Evolutionary conservation across 495 filamentous ascomycete species (phyloP), one percentile per base, ranked within the genome.

Genomic region (Lasiosphaeria ovina): DNA sequence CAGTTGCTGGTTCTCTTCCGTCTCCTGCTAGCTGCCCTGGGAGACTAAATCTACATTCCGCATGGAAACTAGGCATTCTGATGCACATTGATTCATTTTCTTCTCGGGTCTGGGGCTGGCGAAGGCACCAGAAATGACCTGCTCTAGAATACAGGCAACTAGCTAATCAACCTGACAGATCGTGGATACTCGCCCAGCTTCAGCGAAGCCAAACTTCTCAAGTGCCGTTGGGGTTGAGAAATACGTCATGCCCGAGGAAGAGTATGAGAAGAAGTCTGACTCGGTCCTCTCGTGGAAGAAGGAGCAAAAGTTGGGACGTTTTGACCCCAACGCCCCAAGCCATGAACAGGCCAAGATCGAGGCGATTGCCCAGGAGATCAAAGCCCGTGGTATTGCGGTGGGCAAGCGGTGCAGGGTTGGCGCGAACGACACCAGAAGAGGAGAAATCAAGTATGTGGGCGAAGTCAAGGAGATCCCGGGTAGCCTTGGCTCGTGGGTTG

Each of bases 241-340:
- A 72, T 97, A 91, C 69, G 83, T 85, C 59, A 85, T 98, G 74
- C 90, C 92, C 17, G 75, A 81, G 35, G 83, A 87, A 17, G 86
- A 90, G 58, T 98, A 98, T 77, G 89, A 90, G 67, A 83, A 84
- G 57, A 90, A 90, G 58, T 76, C 85, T 33, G 89, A 96, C 75
- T 92, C 88, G 32, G 94, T 98, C 14, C 81, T 96, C 45, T 89
- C 92, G 9, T 97, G 91, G 90, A 98, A 98, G 78, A 90, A 89
- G 74, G 81, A 85, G 24, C 86, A 96, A 66, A 91, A 96, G 66
- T 82, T 98, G 31, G 94, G 94, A 42, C 92, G 94, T 35, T 98
- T 98, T 75, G 92, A 97, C 70, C 94, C 94, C 3, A 81, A 83
- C 65, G 90, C 92, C 6, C 86, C 89, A 17, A 82, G 77, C 59